A percentile compares a stretch with the other conserved stretches of the same genome.
phyloP scores from a whole-genome alignment of 345 rosid species.

The Sisymbrium irio region DNA sequence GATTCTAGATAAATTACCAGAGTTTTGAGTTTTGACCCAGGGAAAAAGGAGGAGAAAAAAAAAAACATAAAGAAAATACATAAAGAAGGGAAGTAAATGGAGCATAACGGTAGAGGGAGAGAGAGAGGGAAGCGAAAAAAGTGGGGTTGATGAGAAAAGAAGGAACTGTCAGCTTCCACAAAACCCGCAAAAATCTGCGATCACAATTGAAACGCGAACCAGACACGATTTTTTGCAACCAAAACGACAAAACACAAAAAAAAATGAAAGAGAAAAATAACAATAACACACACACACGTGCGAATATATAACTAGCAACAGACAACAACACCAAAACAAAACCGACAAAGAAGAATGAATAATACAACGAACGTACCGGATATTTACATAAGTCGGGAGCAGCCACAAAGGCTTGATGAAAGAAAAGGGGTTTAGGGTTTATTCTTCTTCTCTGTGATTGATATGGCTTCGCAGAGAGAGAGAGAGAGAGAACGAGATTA shows the following conservation, averaged over 20 bases:
- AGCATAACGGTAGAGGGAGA: conserved; percentile 13
- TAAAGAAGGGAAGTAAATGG: background rate
- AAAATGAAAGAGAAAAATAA: background rate
- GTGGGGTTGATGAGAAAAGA: background rate
- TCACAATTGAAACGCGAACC: conserved; percentile 27
- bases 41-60: too few relatives aligned
- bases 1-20: conserved; percentile 43
- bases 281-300: background rate
- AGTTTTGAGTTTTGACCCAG: conserved; percentile 48
- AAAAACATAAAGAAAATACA: background rate
- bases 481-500: background rate
- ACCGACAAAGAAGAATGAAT: background rate
- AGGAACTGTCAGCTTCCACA: conserved; percentile 13
- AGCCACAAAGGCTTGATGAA: too few relatives aligned
- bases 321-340: background rate
- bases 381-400: too few relatives aligned
- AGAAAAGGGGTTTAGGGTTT: too few relatives aligned
- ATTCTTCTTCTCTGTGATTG: too few relatives aligned
- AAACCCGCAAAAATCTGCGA: conserved; percentile 28
- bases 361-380: conserved; percentile 29
- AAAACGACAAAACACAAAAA: background rate
- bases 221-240: background rate
- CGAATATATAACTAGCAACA: too few relatives aligned
- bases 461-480: too few relatives aligned
- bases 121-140: background rate